phyloP scores from a whole-genome alignment of 2,329 filamentous ascomycete species.

The Coniochaeta sp. region DNA sequence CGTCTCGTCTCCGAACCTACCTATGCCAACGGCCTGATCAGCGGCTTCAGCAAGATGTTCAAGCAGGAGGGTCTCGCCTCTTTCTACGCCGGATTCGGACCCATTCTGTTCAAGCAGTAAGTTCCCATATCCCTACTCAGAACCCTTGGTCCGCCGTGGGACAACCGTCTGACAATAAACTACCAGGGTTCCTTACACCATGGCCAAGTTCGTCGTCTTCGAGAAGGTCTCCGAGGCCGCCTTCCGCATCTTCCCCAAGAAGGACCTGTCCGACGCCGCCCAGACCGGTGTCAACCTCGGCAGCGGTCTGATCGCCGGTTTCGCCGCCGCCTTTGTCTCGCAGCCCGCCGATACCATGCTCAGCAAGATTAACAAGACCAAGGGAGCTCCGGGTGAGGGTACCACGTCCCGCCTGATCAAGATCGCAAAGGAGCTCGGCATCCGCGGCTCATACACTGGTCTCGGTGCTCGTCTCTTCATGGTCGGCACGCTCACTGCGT shows the following conservation, averaged over 20 bases:
- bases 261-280: slow-evolving; percentile 16
- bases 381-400: slow-evolving; percentile 61
- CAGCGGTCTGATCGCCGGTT: slow-evolving; percentile 65
- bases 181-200: slow-evolving; percentile 16
- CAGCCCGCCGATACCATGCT: slow-evolving; percentile 73
- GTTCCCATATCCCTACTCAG: slow-evolving; percentile 16
- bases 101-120: slow-evolving; percentile 75
- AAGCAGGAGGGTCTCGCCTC: slow-evolving; percentile 76
- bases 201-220: slow-evolving; percentile 16
- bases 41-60: slow-evolving; percentile 76
- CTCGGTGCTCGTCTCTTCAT: slow-evolving; percentile 65
- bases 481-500: slow-evolving; percentile 55
- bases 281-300: slow-evolving; percentile 59
- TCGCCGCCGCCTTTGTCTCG: slow-evolving; percentile 64
- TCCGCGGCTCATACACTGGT: slow-evolving; percentile 59
- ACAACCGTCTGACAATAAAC: not conserved
- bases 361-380: slow-evolving; percentile 71
- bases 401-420: slow-evolving; percentile 61
- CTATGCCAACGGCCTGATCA: slow-evolving; percentile 72
- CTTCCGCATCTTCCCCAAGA: slow-evolving; percentile 15
- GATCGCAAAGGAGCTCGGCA: slow-evolving; percentile 63
- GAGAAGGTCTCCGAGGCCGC: slow-evolving; percentile 14
- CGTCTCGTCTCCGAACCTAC: slow-evolving; percentile 84
- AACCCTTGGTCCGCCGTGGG: not conserved
- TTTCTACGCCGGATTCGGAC: slow-evolving; percentile 89